Evolutionary conservation across 257 asterid genomes (phyloP), one percentile per base, ranked within the genome.

Genomic region (Apocynum venetum): DNA sequence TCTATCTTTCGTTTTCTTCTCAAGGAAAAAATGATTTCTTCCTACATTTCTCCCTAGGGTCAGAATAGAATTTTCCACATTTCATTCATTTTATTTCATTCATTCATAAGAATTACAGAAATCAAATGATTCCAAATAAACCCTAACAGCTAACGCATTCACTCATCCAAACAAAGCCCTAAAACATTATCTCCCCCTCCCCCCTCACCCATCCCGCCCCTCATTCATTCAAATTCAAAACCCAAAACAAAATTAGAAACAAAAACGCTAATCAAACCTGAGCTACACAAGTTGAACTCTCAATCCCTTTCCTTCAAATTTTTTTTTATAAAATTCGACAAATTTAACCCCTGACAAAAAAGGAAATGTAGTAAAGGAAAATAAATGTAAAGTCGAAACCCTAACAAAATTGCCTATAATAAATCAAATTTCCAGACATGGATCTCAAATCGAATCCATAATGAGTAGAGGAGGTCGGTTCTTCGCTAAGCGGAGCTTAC

Each of bases 161-260:
- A 75, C 81, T 67, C 59, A 74, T 55, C 69, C 77, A 64, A 60
- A 63, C 63, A 74, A 55, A 79, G 60, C 84, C 80, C 83, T 78
- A 61, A 72, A 71, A 57, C 15, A 13, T 4, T 48, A 12, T 38
- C n/a, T 9, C 38, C 13, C 44, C 76, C 64, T 46, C 17, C 6
- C 38, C 19, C 11, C 44, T 57, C 56, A 4, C 48, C 47, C 25
- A 63, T 47, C n/a, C 44, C 76, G 66, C 61, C 35, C 48, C 10
- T 55, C 15, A 77, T 77, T 38, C 60, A 64, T 63, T 64, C 73
- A 15, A 63, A 35, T 44, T 75, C 9, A 75, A 35, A 48, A 35
- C 66, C 55, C 8, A 57, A 57, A 57, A 20, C 64, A 57, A 57
- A 20, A 57, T 57, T 57, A 19, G 1, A 57, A 56, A 57, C n/a